Conservation (phyloP, 257 asterid genomes). For the Solanum medicagineum region DNA sequence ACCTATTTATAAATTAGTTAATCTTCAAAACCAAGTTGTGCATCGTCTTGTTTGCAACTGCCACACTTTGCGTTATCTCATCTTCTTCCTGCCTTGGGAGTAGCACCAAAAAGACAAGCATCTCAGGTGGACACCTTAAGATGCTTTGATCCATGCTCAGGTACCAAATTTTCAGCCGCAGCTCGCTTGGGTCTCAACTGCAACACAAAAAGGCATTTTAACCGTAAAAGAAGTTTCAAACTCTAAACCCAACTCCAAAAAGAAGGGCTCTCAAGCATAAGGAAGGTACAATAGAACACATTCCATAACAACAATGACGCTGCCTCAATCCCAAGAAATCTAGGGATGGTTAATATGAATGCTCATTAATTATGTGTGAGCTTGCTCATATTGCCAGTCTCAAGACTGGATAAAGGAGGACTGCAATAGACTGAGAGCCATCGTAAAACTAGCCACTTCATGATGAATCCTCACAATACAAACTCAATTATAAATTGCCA, state of each 20-base stretch:
- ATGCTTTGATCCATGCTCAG: constrained; percentile 22
- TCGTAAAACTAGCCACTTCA: not conserved
- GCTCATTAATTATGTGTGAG: not conserved
- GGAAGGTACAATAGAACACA: not conserved
- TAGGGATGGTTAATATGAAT: not conserved
- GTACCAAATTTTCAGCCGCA: constrained; percentile 24
- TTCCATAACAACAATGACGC: not conserved
- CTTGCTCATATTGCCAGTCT: not conserved
- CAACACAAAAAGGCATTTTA: not conserved
- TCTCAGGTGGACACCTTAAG: constrained; percentile 16
- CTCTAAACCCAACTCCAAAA: too few species aligned
- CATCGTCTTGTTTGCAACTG: not conserved
- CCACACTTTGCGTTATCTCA: not conserved
- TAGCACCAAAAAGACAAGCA: not conserved
- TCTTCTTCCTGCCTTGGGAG: not conserved
- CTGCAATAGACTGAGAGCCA: not conserved
- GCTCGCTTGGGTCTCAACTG: constrained; percentile 34
- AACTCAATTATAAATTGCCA: not conserved
- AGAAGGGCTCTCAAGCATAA: too few species aligned
- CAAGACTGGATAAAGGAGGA: not conserved
- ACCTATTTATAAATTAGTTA: not conserved
- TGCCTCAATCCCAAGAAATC: not conserved
- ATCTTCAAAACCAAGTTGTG: not conserved
- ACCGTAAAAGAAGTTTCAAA: not conserved
- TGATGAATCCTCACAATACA: not conserved